Conservation (phyloP, 78 protist species). For the Anaeramoeba ignava region DNA sequence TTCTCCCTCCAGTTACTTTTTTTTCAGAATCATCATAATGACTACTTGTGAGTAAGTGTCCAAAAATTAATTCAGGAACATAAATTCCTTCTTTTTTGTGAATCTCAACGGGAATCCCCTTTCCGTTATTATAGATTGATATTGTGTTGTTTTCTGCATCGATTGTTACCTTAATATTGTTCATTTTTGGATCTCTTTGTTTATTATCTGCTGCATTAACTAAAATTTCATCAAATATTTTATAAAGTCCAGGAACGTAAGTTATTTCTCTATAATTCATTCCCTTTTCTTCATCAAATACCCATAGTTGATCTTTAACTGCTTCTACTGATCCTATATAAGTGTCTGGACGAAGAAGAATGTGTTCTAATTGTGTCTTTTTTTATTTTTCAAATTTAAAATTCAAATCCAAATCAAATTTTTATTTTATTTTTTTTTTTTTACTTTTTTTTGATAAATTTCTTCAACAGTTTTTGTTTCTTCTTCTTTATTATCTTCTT, state of each 20-base stretch:
- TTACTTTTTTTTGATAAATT: neutral
- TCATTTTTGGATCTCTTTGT: conserved; percentile 72
- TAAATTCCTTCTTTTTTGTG: conserved; percentile 70
- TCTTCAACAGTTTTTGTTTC: neutral
- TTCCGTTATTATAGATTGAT: conserved; percentile 76
- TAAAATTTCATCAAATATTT: conserved; percentile 96
- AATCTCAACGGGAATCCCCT: conserved; percentile 86
- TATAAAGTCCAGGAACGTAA: conserved; percentile 87
- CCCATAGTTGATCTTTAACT: conserved; percentile 6
- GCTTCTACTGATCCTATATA: conserved; percentile 75
- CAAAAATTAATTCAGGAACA: conserved; percentile 91
- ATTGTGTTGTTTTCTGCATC: conserved; percentile 19
- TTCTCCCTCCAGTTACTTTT: conserved; percentile 3
- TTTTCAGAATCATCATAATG: conserved; percentile 57
- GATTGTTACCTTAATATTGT: neutral
- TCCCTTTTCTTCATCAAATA: conserved; percentile 1
- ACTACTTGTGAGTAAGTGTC: conserved; percentile 71
- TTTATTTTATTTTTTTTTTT: neutral
- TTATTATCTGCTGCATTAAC: conserved; percentile 35
- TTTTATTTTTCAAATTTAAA: neutral
- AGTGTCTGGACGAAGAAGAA: conserved; percentile 89
- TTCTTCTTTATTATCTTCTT: neutral
- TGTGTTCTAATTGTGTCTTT: conserved; percentile 77
- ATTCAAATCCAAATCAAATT: neutral
- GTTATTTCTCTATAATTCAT: conserved; percentile 31